Conservation (phyloP, 805 yeast genomes). For the Wickerhamiella spandovensis region DNA sequence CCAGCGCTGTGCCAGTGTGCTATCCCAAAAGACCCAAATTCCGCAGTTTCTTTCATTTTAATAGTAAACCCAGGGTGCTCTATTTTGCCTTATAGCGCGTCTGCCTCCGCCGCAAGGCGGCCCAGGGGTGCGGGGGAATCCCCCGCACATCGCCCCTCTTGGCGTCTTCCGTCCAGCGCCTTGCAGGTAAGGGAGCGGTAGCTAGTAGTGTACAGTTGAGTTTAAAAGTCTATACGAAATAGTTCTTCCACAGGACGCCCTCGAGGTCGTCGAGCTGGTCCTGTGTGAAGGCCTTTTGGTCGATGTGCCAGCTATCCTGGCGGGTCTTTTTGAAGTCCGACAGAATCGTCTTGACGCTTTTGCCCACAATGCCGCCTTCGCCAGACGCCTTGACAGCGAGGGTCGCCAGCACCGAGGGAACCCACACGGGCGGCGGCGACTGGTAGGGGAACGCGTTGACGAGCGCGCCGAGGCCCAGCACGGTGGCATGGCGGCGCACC, state of each 20-base stretch:
- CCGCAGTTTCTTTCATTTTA: no score
- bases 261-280: slow-evolving; percentile 82
- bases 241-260: slow-evolving; percentile 87
- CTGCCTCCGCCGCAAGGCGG: no score
- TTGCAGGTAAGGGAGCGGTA: no score
- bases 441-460: slow-evolving; percentile 80
- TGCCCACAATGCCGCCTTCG: slow-evolving; percentile 66
- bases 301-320: slow-evolving; percentile 94
- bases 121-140: no score
- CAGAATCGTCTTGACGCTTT: slow-evolving; percentile 66
- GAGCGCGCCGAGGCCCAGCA: slow-evolving; percentile 77
- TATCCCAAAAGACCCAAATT: no score
- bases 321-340: slow-evolving; percentile 82
- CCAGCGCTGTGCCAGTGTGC: no score
- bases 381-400: slow-evolving; percentile 61
- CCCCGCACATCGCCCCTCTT: no score
- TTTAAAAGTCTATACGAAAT: slow-evolving; percentile 44
- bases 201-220: no score
- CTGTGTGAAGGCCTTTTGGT: slow-evolving; percentile 54
- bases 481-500: slow-evolving; percentile 62
- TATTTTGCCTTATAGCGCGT: no score
- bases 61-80: no score
- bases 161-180: no score
- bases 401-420: slow-evolving; percentile 56
- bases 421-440: slow-evolving; percentile 87